A percentile compares a stretch with the other conserved stretches of the same genome.
Conservation (phyloP, 106 monocot species). For the Chionographis japonica region DNA sequence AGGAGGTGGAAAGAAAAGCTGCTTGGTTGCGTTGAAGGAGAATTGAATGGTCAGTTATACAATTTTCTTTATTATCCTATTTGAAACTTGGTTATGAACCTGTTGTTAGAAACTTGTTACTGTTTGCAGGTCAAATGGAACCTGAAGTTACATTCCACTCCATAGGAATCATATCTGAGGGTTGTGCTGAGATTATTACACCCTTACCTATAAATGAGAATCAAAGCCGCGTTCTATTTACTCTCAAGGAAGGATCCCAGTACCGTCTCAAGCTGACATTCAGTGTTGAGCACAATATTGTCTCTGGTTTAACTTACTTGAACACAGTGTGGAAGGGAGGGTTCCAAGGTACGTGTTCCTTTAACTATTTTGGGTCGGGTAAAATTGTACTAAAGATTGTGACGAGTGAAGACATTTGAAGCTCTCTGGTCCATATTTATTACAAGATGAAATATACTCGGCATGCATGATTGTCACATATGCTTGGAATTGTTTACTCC, state of each 20-base stretch:
- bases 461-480: no score
- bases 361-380: background rate
- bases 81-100: background rate
- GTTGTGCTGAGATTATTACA: constrained; percentile 10
- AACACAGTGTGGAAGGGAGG: constrained; percentile 45
- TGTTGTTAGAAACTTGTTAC: background rate
- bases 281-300: constrained; percentile 43
- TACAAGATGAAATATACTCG: no score
- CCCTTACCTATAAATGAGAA: constrained; percentile 24
- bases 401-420: background rate
- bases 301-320: constrained; percentile 36
- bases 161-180: constrained; percentile 29
- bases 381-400: background rate
- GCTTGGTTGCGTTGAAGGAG: constrained; percentile 30
- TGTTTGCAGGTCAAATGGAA: constrained; percentile 30
- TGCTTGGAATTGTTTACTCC: no score
- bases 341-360: constrained; percentile 12
- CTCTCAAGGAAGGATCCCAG: constrained; percentile 35
- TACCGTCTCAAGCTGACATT: constrained; percentile 44
- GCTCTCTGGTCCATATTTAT: no score
- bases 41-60: constrained; percentile 15
- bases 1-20: constrained; percentile 55
- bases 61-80: background rate
- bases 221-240: constrained; percentile 10
- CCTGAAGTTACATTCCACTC: constrained; percentile 43